Evolutionary conservation across 192 early-diverging fungal species (phyloP).

Genomic region (Backusella australiensis): DNA sequence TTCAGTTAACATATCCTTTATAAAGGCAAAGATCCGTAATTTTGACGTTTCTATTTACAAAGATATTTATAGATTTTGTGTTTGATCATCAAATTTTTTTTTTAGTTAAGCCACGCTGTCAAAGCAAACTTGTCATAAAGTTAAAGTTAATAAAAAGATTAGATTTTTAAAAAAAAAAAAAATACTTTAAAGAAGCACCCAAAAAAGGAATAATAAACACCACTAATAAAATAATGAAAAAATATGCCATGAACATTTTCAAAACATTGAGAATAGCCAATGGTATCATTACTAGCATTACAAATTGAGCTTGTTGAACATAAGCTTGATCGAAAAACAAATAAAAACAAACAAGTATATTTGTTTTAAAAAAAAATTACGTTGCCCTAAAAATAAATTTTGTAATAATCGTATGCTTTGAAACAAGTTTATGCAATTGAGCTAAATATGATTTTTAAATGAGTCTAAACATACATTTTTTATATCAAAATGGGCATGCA

Average conservation of each 20-base stretch:
- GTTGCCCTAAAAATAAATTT: background rate
- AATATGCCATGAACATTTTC: background rate
- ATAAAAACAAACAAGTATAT: background rate
- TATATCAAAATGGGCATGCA: background rate
- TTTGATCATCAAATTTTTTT: background rate
- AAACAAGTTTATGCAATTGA: background rate
- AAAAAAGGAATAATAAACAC: background rate
- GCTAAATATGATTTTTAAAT: background rate
- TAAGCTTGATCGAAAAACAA: background rate
- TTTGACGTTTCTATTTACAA: background rate
- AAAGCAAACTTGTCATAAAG: background rate
- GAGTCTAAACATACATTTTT: background rate
- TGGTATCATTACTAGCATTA: background rate
- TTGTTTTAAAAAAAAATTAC: background rate
- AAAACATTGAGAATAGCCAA: background rate
- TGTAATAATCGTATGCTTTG: background rate
- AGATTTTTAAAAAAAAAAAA: background rate
- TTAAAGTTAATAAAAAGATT: background rate
- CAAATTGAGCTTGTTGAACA: background rate
- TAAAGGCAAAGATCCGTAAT: background rate
- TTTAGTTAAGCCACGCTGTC: background rate
- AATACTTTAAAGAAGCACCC: background rate
- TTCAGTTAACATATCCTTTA: background rate
- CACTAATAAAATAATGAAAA: background rate
- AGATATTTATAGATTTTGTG: conserved; percentile 2